Conservation (phyloP, 192 early-diverging fungal genomes). For the Linnemannia hyalina region DNA sequence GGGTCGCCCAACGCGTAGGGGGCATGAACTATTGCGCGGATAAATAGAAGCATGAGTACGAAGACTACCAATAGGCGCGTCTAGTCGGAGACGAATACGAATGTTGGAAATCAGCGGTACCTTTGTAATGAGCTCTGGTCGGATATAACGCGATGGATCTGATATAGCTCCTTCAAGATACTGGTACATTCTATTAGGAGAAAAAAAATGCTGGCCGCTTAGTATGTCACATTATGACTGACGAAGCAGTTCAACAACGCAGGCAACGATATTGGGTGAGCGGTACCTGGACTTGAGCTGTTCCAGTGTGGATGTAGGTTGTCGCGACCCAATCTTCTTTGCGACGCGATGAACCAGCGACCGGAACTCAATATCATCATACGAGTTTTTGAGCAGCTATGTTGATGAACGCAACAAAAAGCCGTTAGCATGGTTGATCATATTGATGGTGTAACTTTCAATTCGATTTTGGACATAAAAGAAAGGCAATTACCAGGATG, state of each 20-base stretch:
- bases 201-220: neutral
- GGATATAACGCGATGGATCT: constrained; percentile 21
- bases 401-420: neutral
- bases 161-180: constrained; percentile 25
- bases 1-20: constrained; percentile 1
- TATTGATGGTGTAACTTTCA: neutral
- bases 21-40: constrained; percentile 26
- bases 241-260: no score
- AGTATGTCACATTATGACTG: neutral
- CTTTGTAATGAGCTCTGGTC: constrained; percentile 6
- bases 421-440: neutral
- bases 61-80: no score
- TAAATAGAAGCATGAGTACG: neutral
- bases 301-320: constrained; percentile 3
- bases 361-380: constrained; percentile 41
- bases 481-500: constrained; percentile 10
- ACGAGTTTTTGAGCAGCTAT: constrained; percentile 22
- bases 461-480: neutral
- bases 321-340: constrained; percentile 15
- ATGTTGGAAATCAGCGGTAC: neutral
- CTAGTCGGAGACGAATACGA: neutral
- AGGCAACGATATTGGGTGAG: neutral
- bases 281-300: constrained; percentile 25
- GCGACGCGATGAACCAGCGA: constrained; percentile 12
- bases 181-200: constrained; percentile 11